Evolutionary conservation across 2,329 filamentous ascomycete species (phyloP).

Genomic region (Blastomyces parvus): DNA sequence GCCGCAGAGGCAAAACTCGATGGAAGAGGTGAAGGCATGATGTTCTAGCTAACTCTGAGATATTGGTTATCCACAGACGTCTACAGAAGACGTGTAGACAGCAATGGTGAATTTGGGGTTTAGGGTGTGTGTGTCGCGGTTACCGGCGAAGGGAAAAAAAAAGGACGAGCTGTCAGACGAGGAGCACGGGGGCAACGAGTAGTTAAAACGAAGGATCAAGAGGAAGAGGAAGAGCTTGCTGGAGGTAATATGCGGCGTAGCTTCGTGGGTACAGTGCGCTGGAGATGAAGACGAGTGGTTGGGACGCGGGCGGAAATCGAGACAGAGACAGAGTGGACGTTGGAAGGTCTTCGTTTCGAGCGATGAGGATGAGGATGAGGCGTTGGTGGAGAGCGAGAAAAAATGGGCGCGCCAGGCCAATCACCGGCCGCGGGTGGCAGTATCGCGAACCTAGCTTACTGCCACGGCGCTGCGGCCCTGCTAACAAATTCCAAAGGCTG

Average conservation of each 20-base stretch:
- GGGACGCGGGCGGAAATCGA: conserved; percentile 3
- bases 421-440: background rate
- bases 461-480: background rate
- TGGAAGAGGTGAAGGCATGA: conserved; percentile 64
- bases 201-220: background rate
- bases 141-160: background rate
- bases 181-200: background rate
- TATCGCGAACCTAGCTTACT: background rate
- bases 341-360: background rate
- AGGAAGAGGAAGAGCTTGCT: background rate
- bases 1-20: conserved; percentile 79
- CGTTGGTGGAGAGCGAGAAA: background rate
- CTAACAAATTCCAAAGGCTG: background rate
- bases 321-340: background rate
- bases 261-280: background rate
- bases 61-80: conserved; percentile 1
- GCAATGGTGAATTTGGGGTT: background rate
- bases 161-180: background rate
- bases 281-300: background rate
- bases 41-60: conserved; percentile 15
- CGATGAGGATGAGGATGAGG: background rate
- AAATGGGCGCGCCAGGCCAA: background rate
- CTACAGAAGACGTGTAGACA: conserved; percentile 4
- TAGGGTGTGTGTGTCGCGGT: background rate
- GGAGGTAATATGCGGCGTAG: background rate